Conservation (phyloP, 2,329 filamentous ascomycete species). For the Drechslerella dactyloides region DNA sequence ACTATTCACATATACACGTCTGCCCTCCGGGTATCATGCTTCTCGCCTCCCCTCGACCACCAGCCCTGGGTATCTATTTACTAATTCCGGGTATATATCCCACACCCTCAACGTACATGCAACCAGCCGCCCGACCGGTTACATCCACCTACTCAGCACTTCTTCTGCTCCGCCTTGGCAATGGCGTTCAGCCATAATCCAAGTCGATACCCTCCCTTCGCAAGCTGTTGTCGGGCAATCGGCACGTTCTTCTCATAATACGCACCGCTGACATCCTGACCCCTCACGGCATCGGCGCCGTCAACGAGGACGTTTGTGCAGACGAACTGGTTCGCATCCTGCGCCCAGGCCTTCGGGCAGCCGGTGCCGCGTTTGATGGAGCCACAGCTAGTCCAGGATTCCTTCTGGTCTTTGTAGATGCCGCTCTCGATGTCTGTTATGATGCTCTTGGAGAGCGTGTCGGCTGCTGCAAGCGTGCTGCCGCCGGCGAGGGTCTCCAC, state of each 20-base stretch:
- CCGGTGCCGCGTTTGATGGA: conserved; percentile 64
- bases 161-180: conserved; percentile 44
- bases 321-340: conserved; percentile 68
- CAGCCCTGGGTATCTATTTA: background rate
- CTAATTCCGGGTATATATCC: conserved; percentile 15
- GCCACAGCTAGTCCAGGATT: conserved; percentile 66
- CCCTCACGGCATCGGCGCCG: conserved; percentile 66
- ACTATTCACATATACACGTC: background rate
- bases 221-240: conserved; percentile 70
- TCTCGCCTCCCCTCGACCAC: background rate
- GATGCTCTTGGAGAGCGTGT: conserved; percentile 65
- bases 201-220: conserved; percentile 69
- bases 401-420: conserved; percentile 63
- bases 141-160: conserved; percentile 13
- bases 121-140: background rate
- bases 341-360: conserved; percentile 70
- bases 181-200: conserved; percentile 72
- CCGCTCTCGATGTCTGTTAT: conserved; percentile 65
- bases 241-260: conserved; percentile 70
- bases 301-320: conserved; percentile 66
- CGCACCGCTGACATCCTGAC: conserved; percentile 67
- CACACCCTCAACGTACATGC: conserved; percentile 2
- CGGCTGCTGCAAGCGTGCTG: conserved; percentile 14
- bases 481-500: conserved; percentile 45
- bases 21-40: conserved; percentile 16